A percentile compares a stretch with the other conserved stretches of the same genome.
Conservation (phyloP, 257 asterid genomes). For the Striga asiatica region DNA sequence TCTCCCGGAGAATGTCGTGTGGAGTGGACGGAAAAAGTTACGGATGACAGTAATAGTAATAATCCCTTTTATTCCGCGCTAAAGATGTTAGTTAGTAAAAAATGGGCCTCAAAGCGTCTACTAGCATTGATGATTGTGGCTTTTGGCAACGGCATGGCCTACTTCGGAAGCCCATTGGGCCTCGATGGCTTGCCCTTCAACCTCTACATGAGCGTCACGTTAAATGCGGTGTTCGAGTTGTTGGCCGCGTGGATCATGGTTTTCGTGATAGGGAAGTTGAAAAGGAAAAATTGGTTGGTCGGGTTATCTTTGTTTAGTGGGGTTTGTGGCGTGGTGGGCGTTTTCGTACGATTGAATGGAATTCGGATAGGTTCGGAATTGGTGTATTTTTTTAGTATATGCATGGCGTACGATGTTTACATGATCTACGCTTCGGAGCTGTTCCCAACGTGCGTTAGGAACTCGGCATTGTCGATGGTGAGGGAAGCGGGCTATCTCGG, state of each 20-base stretch:
- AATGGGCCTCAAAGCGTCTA: constrained; percentile 9
- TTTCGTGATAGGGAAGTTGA: constrained; percentile 19
- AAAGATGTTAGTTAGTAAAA: neutral
- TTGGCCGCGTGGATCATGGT: constrained; percentile 20
- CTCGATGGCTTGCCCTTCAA: constrained; percentile 27
- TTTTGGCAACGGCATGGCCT: constrained; percentile 32
- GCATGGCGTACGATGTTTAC: neutral
- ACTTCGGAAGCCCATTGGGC: constrained; percentile 37
- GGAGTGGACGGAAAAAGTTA: neutral
- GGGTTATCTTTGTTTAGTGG: constrained; percentile 23
- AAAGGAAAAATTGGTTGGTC: constrained; percentile 20
- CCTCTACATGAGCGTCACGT: constrained; percentile 24
- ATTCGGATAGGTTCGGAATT: constrained; percentile 20
- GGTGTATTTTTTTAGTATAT: constrained; percentile 11
- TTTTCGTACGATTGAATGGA: constrained; percentile 9
- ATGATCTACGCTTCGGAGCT: constrained; percentile 21
- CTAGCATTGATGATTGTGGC: neutral
- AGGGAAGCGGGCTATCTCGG: constrained; percentile 17
- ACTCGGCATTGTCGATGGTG: constrained; percentile 25
- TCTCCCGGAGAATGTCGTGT: neutral
- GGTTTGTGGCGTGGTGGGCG: constrained; percentile 15
- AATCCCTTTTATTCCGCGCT: constrained; percentile 3
- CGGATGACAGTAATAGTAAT: neutral
- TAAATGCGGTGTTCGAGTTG: constrained; percentile 27
- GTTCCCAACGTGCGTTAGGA: constrained; percentile 30